Base-by-base conservation (phyloP, 257 asterid genomes). In the Primulina tabacum region DNA sequence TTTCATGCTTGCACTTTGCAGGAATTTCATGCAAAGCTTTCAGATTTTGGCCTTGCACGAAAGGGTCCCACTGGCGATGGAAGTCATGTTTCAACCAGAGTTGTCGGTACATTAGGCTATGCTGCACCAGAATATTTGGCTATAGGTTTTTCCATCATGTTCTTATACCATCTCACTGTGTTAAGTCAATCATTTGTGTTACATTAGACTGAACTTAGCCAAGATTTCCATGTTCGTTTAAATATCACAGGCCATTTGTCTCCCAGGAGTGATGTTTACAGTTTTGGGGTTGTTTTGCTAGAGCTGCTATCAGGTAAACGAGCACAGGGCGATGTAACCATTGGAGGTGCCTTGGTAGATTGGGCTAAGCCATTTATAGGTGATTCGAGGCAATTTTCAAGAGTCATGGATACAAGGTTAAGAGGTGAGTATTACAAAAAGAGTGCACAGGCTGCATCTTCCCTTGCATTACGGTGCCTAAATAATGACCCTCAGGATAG, bases 121-220 rank as follows among this genome's bases (percentile, higher is more conserved):
- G 92, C 94, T 35, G 96, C 96, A 43, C 96, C 94, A 0, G 94
- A 89, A 73, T 89, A 87, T 29, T 70, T 89, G 64, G 81, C 89
- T 32, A 81, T 88, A 76, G 96, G 90, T 85, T 68, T 12, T 43
- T 29, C 35, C 26, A 18, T 43, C 11, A 4, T 50, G 14, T 28
- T 50, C 71, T 64, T 8, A 18, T 8, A 4, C 8, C 18, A 16
- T 50, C 18, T 47, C 12, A 47, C n/a, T 50, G 53, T 16, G 8
- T 16, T 16, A 5, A 4, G 20, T 50, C 56, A 50, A 50, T 3
- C 16, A 14, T 28, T 43, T 32, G n/a, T 12, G 29, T 64, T 29
- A 6, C n/a, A 64, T 64, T 33, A 8, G 56, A 33, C 17, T 30
- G 10, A 34, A 62, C 50, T 62, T 10, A 0, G 50, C 21, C 47